phyloP scores from a whole-genome alignment of 192 early-diverging fungal species.

The Fimicolochytrium jonesii region DNA sequence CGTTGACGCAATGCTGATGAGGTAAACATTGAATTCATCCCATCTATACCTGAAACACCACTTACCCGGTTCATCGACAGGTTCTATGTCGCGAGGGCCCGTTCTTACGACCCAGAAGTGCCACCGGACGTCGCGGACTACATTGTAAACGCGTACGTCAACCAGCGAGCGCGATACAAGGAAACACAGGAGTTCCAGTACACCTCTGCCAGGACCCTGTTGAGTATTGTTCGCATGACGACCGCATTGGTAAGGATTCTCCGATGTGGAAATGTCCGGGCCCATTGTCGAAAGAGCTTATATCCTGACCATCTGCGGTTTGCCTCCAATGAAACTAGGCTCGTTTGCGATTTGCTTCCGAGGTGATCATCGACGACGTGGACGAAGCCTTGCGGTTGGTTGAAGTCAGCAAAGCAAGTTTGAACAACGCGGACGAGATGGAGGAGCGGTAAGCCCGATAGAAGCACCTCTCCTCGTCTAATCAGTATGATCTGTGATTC shows the following conservation, averaged over 20 bases:
- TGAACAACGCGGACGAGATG: constrained; percentile 57
- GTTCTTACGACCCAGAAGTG: constrained; percentile 67
- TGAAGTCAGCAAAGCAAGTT: constrained; percentile 85
- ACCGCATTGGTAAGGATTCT: constrained; percentile 62
- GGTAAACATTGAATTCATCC: too few relatives aligned
- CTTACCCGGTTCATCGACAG: constrained; percentile 46
- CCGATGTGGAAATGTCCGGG: neutral
- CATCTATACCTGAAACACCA: neutral
- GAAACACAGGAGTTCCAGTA: constrained; percentile 64
- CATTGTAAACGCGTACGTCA: constrained; percentile 81
- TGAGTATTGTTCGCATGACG: constrained; percentile 80
- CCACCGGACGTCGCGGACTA: constrained; percentile 76
- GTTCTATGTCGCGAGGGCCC: constrained; percentile 83
- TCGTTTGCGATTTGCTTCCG: constrained; percentile 66
- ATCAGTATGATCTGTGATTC: too few relatives aligned
- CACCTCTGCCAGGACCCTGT: constrained; percentile 77
- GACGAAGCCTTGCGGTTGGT: constrained; percentile 85
- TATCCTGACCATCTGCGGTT: neutral
- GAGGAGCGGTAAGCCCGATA: constrained; percentile 44
- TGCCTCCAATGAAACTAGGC: too few relatives aligned
- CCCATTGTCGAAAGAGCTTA: neutral
- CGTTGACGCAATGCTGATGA: constrained; percentile 72
- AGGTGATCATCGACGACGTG: constrained; percentile 69
- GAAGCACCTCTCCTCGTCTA: constrained; percentile 12
- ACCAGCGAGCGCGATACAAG: constrained; percentile 53